phyloP scores from a whole-genome alignment of 345 rosid species.

The Eucalyptus microcorys region DNA sequence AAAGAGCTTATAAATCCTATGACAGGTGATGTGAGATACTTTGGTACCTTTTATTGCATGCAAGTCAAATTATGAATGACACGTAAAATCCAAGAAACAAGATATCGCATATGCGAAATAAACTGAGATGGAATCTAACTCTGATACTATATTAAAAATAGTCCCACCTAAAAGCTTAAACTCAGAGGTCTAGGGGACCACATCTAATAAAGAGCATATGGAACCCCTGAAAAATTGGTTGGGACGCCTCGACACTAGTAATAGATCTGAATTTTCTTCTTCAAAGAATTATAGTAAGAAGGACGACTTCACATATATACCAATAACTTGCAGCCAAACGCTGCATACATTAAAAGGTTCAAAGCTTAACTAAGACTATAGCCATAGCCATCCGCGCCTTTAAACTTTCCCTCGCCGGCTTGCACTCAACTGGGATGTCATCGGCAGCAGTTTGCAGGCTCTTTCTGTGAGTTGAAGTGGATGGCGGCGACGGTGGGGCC shows the following conservation, averaged over 20 bases:
- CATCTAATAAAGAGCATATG: not conserved
- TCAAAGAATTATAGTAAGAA: not conserved
- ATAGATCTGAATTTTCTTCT: not conserved
- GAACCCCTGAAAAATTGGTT: not conserved
- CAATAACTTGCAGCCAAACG: not conserved
- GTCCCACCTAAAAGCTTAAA: not conserved
- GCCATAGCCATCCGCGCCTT: not conserved
- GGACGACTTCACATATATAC: not conserved
- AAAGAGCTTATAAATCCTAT: not conserved
- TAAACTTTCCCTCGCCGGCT: not conserved
- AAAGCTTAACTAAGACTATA: not conserved
- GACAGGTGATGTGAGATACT: not conserved
- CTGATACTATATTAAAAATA: too few species aligned
- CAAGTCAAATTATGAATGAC: not conserved
- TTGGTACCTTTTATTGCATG: too few species aligned
- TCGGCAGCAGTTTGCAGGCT: not conserved
- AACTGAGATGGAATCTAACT: too few species aligned
- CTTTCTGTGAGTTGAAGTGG: not conserved
- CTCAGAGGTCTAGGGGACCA: not conserved
- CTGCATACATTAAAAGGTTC: not conserved
- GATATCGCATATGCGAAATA: not conserved
- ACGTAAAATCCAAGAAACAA: too few species aligned
- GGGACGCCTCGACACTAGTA: not conserved
- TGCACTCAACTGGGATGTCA: not conserved
- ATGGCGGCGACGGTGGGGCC: not conserved